Evolutionary conservation across 345 rosid genomes (phyloP).

Genomic region (Gossypium arboreum): DNA sequence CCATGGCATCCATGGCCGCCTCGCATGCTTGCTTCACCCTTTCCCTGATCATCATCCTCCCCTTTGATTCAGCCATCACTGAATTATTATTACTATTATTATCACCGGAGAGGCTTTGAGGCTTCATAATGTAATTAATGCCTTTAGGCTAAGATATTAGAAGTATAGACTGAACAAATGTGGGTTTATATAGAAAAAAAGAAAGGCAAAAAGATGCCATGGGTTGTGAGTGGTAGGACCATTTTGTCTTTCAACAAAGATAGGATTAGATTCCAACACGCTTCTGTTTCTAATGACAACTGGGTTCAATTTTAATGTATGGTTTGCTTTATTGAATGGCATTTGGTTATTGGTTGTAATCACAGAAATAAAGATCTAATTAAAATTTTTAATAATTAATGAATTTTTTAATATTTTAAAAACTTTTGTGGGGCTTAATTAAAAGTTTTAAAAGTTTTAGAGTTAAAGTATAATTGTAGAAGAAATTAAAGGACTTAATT

Average conservation of each 20-base stretch:
- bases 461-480: too few species aligned
- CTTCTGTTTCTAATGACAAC: slow-evolving; percentile 13
- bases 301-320: neutral
- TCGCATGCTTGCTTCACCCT: slow-evolving; percentile 36
- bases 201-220: neutral
- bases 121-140: slow-evolving; percentile 23
- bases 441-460: too few species aligned
- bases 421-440: too few species aligned
- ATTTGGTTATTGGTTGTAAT: neutral
- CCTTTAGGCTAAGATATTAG: slow-evolving; percentile 23
- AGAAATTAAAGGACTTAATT: too few species aligned
- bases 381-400: too few species aligned
- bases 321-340: neutral
- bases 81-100: slow-evolving; percentile 25
- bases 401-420: too few species aligned
- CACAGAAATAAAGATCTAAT: too few species aligned
- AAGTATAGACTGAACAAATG: neutral
- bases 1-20: slow-evolving; percentile 25
- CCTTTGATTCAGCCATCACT: slow-evolving; percentile 30
- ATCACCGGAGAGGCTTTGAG: slow-evolving; percentile 33
- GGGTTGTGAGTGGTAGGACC: slow-evolving; percentile 18
- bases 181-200: slow-evolving; percentile 25
- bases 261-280: neutral
- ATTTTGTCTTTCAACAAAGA: neutral
- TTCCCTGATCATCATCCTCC: slow-evolving; percentile 32